phyloP scores from a whole-genome alignment of 2,329 filamentous ascomycete genomes.

The Cladorrhinum sp. region DNA sequence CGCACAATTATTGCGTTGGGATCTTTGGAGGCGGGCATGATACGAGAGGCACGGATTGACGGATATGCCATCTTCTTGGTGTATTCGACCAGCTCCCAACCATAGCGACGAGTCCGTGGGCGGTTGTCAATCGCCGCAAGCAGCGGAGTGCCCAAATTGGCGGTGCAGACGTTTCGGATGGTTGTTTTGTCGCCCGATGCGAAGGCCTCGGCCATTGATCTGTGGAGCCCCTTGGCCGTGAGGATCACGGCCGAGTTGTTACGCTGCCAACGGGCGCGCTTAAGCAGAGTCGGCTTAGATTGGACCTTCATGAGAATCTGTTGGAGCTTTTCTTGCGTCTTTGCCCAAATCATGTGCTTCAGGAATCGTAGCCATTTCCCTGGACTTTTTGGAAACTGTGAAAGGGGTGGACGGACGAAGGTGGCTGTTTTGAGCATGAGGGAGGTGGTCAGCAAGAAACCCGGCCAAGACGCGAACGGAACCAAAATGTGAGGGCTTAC shows the following conservation, averaged over 20 bases:
- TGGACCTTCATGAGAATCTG: slow-evolving; percentile 41
- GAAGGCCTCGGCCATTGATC: slow-evolving; percentile 58
- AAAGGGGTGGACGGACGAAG: slow-evolving; percentile 44
- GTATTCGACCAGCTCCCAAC: slow-evolving; percentile 56
- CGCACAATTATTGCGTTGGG: slow-evolving; percentile 42
- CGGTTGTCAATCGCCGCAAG: slow-evolving; percentile 52
- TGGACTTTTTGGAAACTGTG: slow-evolving; percentile 24
- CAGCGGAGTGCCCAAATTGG: slow-evolving; percentile 51
- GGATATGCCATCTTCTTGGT: slow-evolving; percentile 41
- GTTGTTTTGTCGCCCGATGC: slow-evolving; percentile 54
- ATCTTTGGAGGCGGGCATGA: slow-evolving; percentile 45
- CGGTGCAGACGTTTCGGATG: slow-evolving; percentile 52
- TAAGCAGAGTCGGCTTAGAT: slow-evolving; percentile 45
- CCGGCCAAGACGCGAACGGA: background rate
- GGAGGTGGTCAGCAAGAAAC: slow-evolving; percentile 3
- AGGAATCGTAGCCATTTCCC: slow-evolving; percentile 9
- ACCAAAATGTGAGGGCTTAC: slow-evolving; percentile 5
- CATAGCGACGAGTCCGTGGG: slow-evolving; percentile 40
- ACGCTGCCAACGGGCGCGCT: slow-evolving; percentile 43
- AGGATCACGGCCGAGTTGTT: slow-evolving; percentile 43
- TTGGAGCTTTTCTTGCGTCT: slow-evolving; percentile 36
- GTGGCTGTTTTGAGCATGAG: slow-evolving; percentile 38
- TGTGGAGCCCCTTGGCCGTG: slow-evolving; percentile 58
- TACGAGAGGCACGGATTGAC: slow-evolving; percentile 54
- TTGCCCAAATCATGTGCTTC: slow-evolving; percentile 24